Base-by-base conservation (phyloP, 129 eudicot genomes). In the Tagetes patula region DNA sequence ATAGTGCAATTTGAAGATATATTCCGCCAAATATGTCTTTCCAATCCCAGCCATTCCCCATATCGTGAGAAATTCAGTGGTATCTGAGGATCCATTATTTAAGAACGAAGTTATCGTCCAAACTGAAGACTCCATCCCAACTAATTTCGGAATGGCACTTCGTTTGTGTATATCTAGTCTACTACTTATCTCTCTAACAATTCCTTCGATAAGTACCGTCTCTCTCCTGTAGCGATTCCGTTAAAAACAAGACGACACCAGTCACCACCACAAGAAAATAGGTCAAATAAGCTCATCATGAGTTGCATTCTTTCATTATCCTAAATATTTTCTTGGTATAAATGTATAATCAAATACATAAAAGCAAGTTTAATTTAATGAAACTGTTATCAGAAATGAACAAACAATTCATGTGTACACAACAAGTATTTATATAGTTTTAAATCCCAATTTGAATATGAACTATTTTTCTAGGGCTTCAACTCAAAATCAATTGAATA, bases 1-100 rank as follows among this genome's bases (percentile, higher is more conserved):
- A 53, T 5, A 40, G 62, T 75, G 77, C 30, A 9, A 45, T 12
- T 70, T 34, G 36, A 34, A 81, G 12, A 54, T 67, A 76, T 30
- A n/a, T 32, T 63, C 53, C 13, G 77, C 76, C 4, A 67, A 69
- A 8, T 78, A 74, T n/a, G 84, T 80, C 68, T 80, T 75, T 8
- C 78, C 65, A 3, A 59, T 59, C 6, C 65, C 65, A 59, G 65
- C 65, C 65, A 59, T 59, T 3, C 65, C 65, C 41, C 65, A 59
- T 59, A 59, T 32, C 33, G 65, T 59, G 41, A 59, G 41, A 3
- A 59, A 0, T 9, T 59, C 65, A 32, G 65, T 8, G 65, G 27
- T 75, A 6, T 64, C 10, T 0, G 42, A 5, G 7, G 77, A 43
- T 4, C 2, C 53, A 55, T 81, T 30, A 30, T 70, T 58, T 31